Percentiles rank a stretch among this genome's conserved stretches.
Conservation (phyloP, 768 basidiomycete species). For the Cubamyces lactineus region DNA sequence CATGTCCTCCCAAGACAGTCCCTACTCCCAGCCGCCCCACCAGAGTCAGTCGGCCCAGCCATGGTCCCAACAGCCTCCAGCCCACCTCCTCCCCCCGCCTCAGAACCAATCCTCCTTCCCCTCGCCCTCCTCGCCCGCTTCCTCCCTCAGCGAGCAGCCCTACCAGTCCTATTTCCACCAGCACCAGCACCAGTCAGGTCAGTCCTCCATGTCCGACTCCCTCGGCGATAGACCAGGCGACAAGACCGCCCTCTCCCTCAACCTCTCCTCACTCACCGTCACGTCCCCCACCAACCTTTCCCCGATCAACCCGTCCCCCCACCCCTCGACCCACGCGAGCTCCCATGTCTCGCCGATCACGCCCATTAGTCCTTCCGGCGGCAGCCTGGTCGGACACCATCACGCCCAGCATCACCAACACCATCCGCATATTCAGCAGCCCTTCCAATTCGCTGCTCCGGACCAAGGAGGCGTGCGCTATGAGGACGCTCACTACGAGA, state of each 20-base stretch:
- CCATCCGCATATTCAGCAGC: constrained; percentile 31
- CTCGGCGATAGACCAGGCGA: constrained; percentile 30
- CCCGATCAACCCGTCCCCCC: constrained; percentile 55
- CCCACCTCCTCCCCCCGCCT: constrained; percentile 36
- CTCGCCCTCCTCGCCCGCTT: constrained; percentile 38
- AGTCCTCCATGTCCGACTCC: constrained; percentile 30
- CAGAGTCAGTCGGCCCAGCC: constrained; percentile 33
- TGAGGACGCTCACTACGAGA: constrained; percentile 36
- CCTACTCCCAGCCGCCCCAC: constrained; percentile 40
- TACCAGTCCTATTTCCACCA: constrained; percentile 33
- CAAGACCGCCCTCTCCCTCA: constrained; percentile 54
- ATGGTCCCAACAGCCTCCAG: constrained; percentile 34
- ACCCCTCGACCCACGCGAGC: constrained; percentile 37
- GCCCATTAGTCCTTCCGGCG: constrained; percentile 61
- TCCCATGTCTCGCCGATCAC: constrained; percentile 49
- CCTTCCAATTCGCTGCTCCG: constrained; percentile 56
- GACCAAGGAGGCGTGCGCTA: constrained; percentile 37
- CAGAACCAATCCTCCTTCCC: constrained; percentile 37
- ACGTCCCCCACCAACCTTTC: constrained; percentile 68
- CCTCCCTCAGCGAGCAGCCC: constrained; percentile 37
- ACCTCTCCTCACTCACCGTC: constrained; percentile 67
- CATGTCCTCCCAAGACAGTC: constrained; percentile 35
- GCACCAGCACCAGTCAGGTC: constrained; percentile 27
- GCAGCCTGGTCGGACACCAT: constrained; percentile 45
- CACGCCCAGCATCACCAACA: constrained; percentile 42